These are phyloP conservation scores for Pholiota microspora DNA, from an alignment of 768 basidiomycete species.

Conservation along the genomic window DNA sequence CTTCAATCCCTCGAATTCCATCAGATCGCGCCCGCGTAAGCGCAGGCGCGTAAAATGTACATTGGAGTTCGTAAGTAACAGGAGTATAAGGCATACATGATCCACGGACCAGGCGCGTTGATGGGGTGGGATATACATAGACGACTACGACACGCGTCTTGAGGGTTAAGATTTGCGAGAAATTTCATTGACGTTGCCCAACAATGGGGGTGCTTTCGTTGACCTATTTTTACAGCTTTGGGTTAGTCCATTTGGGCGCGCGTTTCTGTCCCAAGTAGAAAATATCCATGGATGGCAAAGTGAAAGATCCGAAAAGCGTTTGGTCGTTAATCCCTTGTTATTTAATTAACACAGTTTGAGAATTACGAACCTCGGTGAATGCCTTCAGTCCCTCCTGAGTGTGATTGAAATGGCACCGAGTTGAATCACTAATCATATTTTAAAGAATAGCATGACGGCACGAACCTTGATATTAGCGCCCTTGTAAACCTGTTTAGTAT, in stretches of 20 bases:
- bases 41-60: neutral
- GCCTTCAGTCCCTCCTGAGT: constrained; percentile 68
- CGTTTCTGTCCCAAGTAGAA: constrained; percentile 28
- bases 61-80: neutral
- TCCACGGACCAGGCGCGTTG: neutral
- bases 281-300: constrained; percentile 1
- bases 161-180: neutral
- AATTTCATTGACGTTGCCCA: neutral
- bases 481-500: constrained; percentile 52
- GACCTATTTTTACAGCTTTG: constrained; percentile 44
- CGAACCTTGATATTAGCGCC: constrained; percentile 68
- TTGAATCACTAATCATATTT: neutral
- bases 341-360: neutral
- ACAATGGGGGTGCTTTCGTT: neutral
- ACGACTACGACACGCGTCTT: neutral
- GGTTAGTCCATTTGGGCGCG: constrained; percentile 54
- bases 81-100: neutral
- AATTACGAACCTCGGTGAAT: constrained; percentile 54
- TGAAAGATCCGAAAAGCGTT: neutral
- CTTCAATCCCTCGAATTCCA: neutral
- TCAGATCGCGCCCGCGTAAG: neutral
- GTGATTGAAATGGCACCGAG: constrained; percentile 8
- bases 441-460: constrained; percentile 23
- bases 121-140: neutral
- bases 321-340: neutral